Evolutionary conservation across 2,329 filamentous ascomycete species (phyloP).

Genomic region (Lasiodiplodia citricola): DNA sequence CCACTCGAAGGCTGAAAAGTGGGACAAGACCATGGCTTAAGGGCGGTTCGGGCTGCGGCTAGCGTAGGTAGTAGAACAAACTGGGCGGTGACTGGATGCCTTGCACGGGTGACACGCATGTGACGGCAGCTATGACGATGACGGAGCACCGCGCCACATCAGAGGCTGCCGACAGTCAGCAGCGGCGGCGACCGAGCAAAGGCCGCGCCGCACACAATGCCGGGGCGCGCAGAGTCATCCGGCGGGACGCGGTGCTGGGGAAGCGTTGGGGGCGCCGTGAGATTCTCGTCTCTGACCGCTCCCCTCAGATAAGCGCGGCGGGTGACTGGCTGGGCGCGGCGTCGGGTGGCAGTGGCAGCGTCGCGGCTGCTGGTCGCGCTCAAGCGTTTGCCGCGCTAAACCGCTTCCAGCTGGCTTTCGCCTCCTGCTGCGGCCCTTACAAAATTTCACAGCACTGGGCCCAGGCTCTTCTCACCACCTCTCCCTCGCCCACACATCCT

Average conservation of each 20-base stretch:
- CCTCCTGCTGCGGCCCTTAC: slow-evolving; percentile 23
- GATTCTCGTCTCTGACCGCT: slow-evolving; percentile 16
- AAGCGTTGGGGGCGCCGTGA: slow-evolving; percentile 1
- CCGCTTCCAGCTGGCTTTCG: slow-evolving; percentile 20
- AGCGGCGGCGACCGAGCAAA: slow-evolving; percentile 17
- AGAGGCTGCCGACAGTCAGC: slow-evolving; percentile 1
- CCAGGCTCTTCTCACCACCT: slow-evolving; percentile 31
- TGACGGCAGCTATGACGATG: slow-evolving; percentile 15
- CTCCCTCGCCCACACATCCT: slow-evolving; percentile 18
- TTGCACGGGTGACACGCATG: slow-evolving; percentile 12
- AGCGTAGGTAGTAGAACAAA: slow-evolving; percentile 17
- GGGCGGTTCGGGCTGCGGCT: slow-evolving; percentile 21
- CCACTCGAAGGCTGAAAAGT: slow-evolving; percentile 29
- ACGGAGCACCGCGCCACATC: slow-evolving; percentile 1
- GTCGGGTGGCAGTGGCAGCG: slow-evolving; percentile 13
- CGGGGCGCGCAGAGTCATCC: slow-evolving; percentile 1
- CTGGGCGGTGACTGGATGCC: slow-evolving; percentile 7
- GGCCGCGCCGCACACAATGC: slow-evolving; percentile 17
- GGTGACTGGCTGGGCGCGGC: slow-evolving; percentile 13
- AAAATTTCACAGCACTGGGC: slow-evolving; percentile 26
- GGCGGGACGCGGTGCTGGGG: slow-evolving; percentile 1
- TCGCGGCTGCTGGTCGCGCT: slow-evolving; percentile 3
- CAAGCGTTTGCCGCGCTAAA: slow-evolving; percentile 16
- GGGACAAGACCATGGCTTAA: slow-evolving; percentile 47
- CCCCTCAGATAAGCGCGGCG: slow-evolving; percentile 15